Evolutionary conservation across 2,329 filamentous ascomycete species (phyloP).

Genomic region (Paecilomyces dactylethromorphus): DNA sequence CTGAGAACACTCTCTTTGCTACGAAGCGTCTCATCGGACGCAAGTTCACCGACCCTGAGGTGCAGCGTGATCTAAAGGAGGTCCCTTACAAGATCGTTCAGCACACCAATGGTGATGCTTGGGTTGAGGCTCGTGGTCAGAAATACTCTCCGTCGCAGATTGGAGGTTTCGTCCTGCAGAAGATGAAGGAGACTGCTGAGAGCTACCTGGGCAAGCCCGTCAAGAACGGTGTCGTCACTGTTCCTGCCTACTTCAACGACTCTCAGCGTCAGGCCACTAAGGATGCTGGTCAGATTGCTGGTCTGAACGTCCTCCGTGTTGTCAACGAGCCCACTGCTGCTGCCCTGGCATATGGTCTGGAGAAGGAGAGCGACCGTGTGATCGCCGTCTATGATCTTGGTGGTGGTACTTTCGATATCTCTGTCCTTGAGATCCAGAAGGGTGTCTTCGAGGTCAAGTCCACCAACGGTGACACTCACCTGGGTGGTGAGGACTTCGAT

Average conservation of each 20-base stretch:
- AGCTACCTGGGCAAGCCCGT: constrained; percentile 81
- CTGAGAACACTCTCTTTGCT: constrained; percentile 95
- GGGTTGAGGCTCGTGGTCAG: constrained; percentile 87
- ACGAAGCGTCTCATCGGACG: constrained; percentile 98
- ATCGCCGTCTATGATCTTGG: constrained; percentile 97
- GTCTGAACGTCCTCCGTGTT: constrained; percentile 93
- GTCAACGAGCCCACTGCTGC: constrained; percentile 97
- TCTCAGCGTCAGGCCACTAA: constrained; percentile 97
- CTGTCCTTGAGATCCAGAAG: constrained; percentile 92
- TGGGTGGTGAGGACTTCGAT: constrained; percentile 97
- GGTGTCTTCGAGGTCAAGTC: constrained; percentile 99
- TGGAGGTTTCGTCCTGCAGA: constrained; percentile 90
- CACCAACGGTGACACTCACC: constrained; percentile 96
- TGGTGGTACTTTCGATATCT: constrained; percentile 99
- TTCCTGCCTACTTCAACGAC: constrained; percentile 98
- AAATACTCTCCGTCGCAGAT: constrained; percentile 99
- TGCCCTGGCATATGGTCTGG: constrained; percentile 89
- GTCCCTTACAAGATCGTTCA: constrained; percentile 98
- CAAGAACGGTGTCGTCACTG: constrained; percentile 95
- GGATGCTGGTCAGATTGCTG: constrained; percentile 93
- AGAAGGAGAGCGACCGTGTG: constrained; percentile 85
- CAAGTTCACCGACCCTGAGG: constrained; percentile 90
- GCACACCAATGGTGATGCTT: constrained; percentile 93
- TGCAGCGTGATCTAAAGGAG: constrained; percentile 94
- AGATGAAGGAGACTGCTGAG: constrained; percentile 99